These are phyloP conservation scores for Biscogniauxia sp. DNA, from an alignment of 2,329 filamentous ascomycete species.

Conservation along the genomic window DNA sequence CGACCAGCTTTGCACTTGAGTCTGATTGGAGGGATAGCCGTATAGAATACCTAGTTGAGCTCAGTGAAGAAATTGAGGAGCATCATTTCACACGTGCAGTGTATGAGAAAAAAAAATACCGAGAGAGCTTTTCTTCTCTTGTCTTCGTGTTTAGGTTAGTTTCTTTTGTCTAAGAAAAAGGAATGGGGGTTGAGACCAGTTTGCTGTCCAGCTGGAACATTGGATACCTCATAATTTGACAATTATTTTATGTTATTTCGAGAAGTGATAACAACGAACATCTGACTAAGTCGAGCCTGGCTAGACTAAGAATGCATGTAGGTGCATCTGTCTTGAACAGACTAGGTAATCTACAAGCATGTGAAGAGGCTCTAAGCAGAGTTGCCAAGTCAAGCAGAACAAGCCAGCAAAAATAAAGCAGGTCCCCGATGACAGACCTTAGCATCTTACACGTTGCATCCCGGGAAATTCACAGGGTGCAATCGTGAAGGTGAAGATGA, in stretches of 20 bases:
- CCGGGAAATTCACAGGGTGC: neutral
- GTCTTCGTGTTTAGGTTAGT: neutral
- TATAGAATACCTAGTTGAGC: slow-evolving; percentile 18
- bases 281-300: neutral
- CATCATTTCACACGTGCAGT: slow-evolving; percentile 28
- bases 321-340: neutral
- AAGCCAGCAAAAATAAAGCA: neutral
- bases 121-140: neutral
- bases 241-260: neutral
- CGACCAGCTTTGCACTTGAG: slow-evolving; percentile 14
- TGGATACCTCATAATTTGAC: slow-evolving; percentile 1
- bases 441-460: slow-evolving; percentile 4
- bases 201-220: slow-evolving; percentile 14
- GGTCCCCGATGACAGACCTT: slow-evolving; percentile 6
- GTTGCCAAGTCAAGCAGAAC: neutral
- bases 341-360: neutral
- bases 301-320: neutral
- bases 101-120: slow-evolving; percentile 20
- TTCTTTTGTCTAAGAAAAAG: neutral
- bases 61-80: slow-evolving; percentile 28
- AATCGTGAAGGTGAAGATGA: neutral
- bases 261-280: neutral
- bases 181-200: slow-evolving; percentile 10
- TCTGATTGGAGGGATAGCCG: slow-evolving; percentile 24
- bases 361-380: neutral